Evolutionary conservation across 139 green algal genomes (phyloP).

Genomic region (Picochlorum sp.): DNA sequence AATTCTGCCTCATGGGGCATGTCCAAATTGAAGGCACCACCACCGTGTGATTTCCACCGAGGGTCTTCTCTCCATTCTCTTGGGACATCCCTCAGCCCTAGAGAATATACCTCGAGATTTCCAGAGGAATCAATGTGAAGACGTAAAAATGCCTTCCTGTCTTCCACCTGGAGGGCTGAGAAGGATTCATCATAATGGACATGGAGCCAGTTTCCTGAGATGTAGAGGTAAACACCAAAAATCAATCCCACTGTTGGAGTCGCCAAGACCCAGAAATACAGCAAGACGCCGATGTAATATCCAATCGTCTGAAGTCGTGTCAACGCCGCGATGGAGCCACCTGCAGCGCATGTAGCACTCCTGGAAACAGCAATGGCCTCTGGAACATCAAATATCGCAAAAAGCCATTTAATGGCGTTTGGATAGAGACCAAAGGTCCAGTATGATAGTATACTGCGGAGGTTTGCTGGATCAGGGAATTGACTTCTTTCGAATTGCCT

Average conservation of each 20-base stretch:
- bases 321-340: conserved; percentile 27
- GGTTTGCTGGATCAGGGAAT: conserved; percentile 75
- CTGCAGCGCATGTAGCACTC: conserved; percentile 48
- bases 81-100: conserved; percentile 50
- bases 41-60: conserved; percentile 43
- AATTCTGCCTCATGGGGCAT: conserved; percentile 34
- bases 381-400: conserved; percentile 74
- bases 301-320: conserved; percentile 53
- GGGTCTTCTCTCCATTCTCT: conserved; percentile 66
- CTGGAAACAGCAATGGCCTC: conserved; percentile 68
- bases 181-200: conserved; percentile 86
- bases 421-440: conserved; percentile 69
- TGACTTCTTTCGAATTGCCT: conserved; percentile 54
- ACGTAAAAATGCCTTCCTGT: conserved; percentile 71
- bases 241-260: conserved; percentile 70
- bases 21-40: conserved; percentile 35
- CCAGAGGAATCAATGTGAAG: conserved; percentile 60
- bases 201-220: conserved; percentile 61
- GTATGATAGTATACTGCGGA: conserved; percentile 38
- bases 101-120: conserved; percentile 28
- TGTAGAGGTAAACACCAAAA: conserved; percentile 78
- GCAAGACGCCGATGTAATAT: conserved; percentile 76
- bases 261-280: conserved; percentile 86
- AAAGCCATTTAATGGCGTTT: conserved; percentile 50
- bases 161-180: conserved; percentile 51